Evolutionary conservation across 768 basidiomycete species (phyloP), one percentile per base, ranked within the genome.

Genomic region (Rhizopogon vesiculosus): DNA sequence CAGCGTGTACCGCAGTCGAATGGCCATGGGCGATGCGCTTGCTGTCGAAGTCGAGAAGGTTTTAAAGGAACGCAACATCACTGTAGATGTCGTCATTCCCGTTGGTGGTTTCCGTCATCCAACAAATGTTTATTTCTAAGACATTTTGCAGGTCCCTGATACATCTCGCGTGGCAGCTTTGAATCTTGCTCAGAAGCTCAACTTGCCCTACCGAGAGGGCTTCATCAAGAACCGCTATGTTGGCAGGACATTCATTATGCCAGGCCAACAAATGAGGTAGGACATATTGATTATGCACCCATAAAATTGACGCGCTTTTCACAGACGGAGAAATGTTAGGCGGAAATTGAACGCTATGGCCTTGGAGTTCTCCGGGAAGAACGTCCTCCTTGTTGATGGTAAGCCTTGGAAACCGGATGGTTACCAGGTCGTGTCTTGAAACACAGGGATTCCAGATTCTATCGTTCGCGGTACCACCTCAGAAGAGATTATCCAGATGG

Each of bases 141-240:
- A 35, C 48, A n/a, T 42, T 16, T 19, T 16, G 1, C 48, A 90
- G 89, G 91, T 98, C 0, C 97, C 97, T 12, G 97, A 99, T 70
- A 98, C 97, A 0, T 93, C 92, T 19, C 82, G 97, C 45, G 97
- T 98, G 1, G 96, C 96, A 10, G 97, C 97, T 7, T 73, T 98
- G 57, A 96, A 99, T 68, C 75, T 97, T 35, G 97, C 97, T 18
- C 96, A 99, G 68, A 88, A 86, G 64, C 77, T 98, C 42, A 68
- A 81, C 7, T 75, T 98, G 29, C 96, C 97, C 5, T 99, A 98
- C 70, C 85, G 97, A 45, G 97, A 99, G 74, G 97, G 96, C 1
- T 98, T 99, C 70, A 85, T 98, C 62, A 99, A 99, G 78, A 99
- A 99, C 71, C 85, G 97, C 29, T 99, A 99, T 73, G 93, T 98